Percentiles rank a stretch among this genome's conserved stretches.
phyloP scores from a whole-genome alignment of 1,139 yeast genomes.

The Saccharomyces hybrid region DNA sequence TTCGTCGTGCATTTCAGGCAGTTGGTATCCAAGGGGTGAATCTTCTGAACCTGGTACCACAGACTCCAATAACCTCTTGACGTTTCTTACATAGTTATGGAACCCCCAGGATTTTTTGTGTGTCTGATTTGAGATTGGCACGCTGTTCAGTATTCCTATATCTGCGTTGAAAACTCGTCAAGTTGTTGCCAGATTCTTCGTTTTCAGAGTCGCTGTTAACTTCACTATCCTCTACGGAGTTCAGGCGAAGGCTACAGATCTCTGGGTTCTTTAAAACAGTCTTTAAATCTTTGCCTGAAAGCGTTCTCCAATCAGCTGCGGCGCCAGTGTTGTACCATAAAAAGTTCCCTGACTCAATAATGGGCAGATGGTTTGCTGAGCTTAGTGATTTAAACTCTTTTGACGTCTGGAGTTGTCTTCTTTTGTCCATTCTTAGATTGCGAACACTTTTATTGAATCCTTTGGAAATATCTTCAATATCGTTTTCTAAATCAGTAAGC shows the following conservation, averaged over 20 bases:
- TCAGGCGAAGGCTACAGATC: neutral
- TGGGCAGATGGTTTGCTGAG: neutral
- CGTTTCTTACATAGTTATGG: conserved; percentile 20
- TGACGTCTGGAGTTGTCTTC: neutral
- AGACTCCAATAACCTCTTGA: conserved; percentile 9
- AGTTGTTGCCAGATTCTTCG: neutral
- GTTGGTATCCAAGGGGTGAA: conserved; percentile 14
- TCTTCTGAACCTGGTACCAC: conserved; percentile 8
- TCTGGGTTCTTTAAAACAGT: neutral
- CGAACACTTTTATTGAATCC: neutral
- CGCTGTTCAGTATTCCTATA: neutral
- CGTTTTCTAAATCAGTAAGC: neutral
- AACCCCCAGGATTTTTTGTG: conserved; percentile 14
- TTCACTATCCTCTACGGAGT: neutral
- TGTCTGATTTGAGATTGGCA: neutral
- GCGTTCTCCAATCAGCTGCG: neutral
- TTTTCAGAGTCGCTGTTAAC: neutral
- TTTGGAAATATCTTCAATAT: neutral
- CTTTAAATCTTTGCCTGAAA: neutral
- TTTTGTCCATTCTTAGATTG: neutral
- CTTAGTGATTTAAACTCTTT: neutral
- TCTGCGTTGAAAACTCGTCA: neutral
- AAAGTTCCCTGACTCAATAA: neutral
- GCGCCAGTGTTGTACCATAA: neutral
- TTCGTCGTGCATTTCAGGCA: conserved; percentile 14